Base-by-base conservation (phyloP, 2,329 filamentous ascomycete species). In the Sporothrix protearum region DNA sequence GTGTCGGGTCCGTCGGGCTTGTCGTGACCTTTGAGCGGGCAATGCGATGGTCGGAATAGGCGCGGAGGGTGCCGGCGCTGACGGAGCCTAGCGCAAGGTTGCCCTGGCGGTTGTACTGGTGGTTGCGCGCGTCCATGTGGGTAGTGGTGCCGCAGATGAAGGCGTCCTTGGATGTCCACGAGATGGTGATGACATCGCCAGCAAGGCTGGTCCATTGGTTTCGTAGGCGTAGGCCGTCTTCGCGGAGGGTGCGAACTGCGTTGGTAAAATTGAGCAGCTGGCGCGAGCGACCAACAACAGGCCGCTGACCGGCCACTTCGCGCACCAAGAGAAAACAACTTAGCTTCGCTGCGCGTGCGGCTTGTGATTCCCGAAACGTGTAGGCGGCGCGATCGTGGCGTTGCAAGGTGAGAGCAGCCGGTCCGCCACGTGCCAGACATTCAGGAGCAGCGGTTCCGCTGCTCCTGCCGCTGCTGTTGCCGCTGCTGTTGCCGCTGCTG, bases 81-180 rank as follows among this genome's bases (percentile, higher is more conserved):
- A 82, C 80, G 0, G 86, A 88, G 7, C 86, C 88, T 0, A 90
- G 78, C 0, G 88, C 79, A 10, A 91, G 78, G 75, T 91, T 91
- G 0, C 88, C 88, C 0, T 86, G 84, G 74, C 87, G 89, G 75
- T 91, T 91, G 76, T 91, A 90, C 73, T 90, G 88, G 76, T 89
- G 87, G 71, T 90, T 90, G 55, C 88, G 86, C 0, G 82, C 79
- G 75, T 90, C 88, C 0, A 87, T 89, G 78, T 90, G 88, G 0
- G 86, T 85, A 0, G 87, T 88, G 0, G 88, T 87, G 45, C 88
- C 88, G 73, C 87, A 89, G n/a, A 90, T 76, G 68, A 90, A 87
- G 19, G 80, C 80, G n/a, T 82, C 77, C 25, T 85, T 76, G 0
- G 85, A 85, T 0, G 86, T 80, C 88, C 88, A 91, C 22, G 82